Conservation (phyloP, 1,284 basidiomycete species). For the Moesziomyces antarcticus region DNA sequence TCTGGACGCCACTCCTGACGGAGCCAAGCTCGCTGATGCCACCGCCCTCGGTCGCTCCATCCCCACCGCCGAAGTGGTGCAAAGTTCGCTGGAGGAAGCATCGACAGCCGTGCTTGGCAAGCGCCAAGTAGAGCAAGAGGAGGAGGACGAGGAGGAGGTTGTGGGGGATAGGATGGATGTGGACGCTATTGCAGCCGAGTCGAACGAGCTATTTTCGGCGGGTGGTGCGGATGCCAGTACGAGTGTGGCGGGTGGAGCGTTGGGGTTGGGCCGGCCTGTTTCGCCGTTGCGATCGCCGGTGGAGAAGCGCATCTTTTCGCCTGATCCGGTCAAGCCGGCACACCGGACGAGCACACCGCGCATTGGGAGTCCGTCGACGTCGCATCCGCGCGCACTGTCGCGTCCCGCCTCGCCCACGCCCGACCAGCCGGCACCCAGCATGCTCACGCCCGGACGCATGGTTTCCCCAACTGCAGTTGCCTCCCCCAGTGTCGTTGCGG, state of each 20-base stretch:
- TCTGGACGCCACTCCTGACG: conserved; percentile 32
- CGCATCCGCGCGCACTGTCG: conserved; percentile 12
- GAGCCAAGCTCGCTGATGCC: conserved; percentile 21
- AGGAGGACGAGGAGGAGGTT: background rate
- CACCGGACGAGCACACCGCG: conserved; percentile 32
- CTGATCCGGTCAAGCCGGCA: conserved; percentile 41
- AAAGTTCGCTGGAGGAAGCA: background rate
- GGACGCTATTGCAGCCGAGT: conserved; percentile 36
- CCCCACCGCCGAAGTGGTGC: conserved; percentile 12
- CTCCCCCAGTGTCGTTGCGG: background rate
- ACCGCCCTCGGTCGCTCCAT: conserved; percentile 16
- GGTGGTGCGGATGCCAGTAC: conserved; percentile 8
- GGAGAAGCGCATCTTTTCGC: conserved; percentile 32
- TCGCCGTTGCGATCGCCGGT: conserved; percentile 18
- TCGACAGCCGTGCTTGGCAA: conserved; percentile 15
- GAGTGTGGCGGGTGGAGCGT: background rate
- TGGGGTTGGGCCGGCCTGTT: conserved; percentile 21
- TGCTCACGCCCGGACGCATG: conserved; percentile 6
- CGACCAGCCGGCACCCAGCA: conserved; percentile 1
- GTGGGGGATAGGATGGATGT: conserved; percentile 25
- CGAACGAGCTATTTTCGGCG: conserved; percentile 21
- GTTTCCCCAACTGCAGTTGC: background rate
- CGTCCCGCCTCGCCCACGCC: conserved; percentile 23
- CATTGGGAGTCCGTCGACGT: conserved; percentile 34
- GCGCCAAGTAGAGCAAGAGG: background rate